Evolutionary conservation across 805 yeast species (phyloP).

Genomic region (Candida yuanshanica): DNA sequence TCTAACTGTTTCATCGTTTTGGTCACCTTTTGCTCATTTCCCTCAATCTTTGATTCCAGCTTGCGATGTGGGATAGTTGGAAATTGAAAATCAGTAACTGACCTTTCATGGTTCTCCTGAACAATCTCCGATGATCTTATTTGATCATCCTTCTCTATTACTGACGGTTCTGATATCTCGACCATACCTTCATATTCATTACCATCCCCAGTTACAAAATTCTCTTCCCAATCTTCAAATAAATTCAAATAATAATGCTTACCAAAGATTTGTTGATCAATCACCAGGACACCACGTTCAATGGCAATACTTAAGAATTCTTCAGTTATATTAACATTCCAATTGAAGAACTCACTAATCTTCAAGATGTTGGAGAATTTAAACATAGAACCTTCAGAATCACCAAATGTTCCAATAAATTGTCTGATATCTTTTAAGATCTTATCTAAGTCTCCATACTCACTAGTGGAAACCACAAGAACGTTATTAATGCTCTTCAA

Average conservation of each 20-base stretch:
- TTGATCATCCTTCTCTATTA: background rate
- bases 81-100: background rate
- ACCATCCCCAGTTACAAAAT: background rate
- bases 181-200: background rate
- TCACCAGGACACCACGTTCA: conserved; percentile 48
- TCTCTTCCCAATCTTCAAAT: conserved; percentile 3
- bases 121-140: background rate
- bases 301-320: conserved; percentile 62
- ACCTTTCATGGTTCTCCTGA: background rate
- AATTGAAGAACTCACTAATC: conserved; percentile 37
- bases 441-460: conserved; percentile 29
- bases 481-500: conserved; percentile 33
- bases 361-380: conserved; percentile 22
- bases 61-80: background rate
- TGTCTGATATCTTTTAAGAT: conserved; percentile 23
- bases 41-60: background rate
- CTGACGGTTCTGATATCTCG: background rate
- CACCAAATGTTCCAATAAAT: conserved; percentile 26
- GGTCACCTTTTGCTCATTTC: background rate
- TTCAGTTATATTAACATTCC: conserved; percentile 60
- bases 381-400: conserved; percentile 18
- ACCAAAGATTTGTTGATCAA: conserved; percentile 68
- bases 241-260: conserved; percentile 54
- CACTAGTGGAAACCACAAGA: conserved; percentile 35
- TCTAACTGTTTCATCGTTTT: background rate